A percentile compares a stretch with the other conserved stretches of the same genome.
phyloP scores from a whole-genome alignment of 192 early-diverging fungal genomes.

The Backusella liffmaniae region DNA sequence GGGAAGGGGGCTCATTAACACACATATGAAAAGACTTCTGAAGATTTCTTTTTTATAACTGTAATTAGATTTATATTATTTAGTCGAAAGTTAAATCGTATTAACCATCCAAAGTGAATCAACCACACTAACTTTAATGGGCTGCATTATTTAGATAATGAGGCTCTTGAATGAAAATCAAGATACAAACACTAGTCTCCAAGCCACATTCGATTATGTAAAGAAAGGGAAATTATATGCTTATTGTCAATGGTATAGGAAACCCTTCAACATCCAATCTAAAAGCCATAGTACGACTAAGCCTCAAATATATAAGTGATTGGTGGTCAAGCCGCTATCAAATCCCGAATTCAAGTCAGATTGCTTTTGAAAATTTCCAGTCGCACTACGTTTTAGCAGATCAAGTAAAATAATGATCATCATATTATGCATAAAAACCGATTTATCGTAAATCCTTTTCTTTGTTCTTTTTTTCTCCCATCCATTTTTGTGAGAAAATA shows the following conservation, averaged over 20 bases:
- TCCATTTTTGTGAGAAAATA: no score
- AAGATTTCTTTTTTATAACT: background rate
- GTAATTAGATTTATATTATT: background rate
- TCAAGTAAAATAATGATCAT: background rate
- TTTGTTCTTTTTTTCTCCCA: no score
- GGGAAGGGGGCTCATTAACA: background rate
- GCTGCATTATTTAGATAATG: no score
- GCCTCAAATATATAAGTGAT: background rate
- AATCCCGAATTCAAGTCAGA: background rate
- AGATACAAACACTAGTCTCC: no score
- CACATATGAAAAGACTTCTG: background rate
- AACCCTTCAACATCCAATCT: no score
- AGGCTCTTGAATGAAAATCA: no score
- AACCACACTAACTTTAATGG: no score
- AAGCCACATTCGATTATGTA: no score
- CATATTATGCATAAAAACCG: background rate
- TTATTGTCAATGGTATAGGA: no score
- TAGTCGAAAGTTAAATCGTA: background rate
- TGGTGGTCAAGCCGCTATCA: background rate
- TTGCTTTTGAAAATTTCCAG: background rate
- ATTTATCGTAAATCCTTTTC: no score
- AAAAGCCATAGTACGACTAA: background rate
- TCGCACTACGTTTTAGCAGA: background rate
- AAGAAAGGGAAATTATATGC: no score
- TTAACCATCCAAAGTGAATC: background rate